phyloP scores from a whole-genome alignment of 495 filamentous ascomycete genomes.

The Halenospora varia region DNA sequence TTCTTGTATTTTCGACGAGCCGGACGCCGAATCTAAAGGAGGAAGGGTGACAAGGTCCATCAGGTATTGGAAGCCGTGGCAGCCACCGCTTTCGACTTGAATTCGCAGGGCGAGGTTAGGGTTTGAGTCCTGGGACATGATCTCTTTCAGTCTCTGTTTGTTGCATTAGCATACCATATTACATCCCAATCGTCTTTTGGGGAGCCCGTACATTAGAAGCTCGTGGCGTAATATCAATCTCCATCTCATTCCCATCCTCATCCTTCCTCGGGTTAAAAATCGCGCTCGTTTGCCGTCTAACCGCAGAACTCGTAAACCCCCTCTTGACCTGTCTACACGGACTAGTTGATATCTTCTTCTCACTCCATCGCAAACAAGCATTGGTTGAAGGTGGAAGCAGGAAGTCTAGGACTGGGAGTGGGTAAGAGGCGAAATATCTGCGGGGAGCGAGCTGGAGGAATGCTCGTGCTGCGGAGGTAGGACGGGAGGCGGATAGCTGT shows the following conservation, averaged over 20 bases:
- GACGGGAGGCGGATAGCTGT: conserved; percentile 7
- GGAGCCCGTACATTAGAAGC: conserved; percentile 65
- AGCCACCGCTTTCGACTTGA: conserved; percentile 86
- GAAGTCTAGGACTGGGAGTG: conserved; percentile 24
- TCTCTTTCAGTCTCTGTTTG: conserved; percentile 58
- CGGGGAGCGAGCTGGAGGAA: conserved; percentile 19
- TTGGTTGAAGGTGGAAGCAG: conserved; percentile 12
- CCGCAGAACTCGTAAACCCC: conserved; percentile 12
- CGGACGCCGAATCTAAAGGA: conserved; percentile 7
- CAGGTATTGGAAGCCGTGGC: conserved; percentile 96
- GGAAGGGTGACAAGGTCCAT: conserved; percentile 74
- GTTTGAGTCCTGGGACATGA: conserved; percentile 69
- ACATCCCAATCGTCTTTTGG: too few relatives aligned
- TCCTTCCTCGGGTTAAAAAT: conserved; percentile 61
- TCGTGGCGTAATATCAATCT: conserved; percentile 72
- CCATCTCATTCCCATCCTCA: conserved; percentile 79
- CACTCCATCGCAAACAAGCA: not conserved
- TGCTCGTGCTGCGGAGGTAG: conserved; percentile 15
- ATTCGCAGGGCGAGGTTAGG: conserved; percentile 82
- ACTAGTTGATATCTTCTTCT: not conserved
- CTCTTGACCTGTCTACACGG: not conserved
- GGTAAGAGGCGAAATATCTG: conserved; percentile 10
- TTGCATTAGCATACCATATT: too few relatives aligned
- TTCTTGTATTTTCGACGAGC: conserved; percentile 3
- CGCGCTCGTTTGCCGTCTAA: conserved; percentile 5